Evolutionary conservation across 495 filamentous ascomycete genomes (phyloP).

Genomic region (Annulohypoxylon bovei): DNA sequence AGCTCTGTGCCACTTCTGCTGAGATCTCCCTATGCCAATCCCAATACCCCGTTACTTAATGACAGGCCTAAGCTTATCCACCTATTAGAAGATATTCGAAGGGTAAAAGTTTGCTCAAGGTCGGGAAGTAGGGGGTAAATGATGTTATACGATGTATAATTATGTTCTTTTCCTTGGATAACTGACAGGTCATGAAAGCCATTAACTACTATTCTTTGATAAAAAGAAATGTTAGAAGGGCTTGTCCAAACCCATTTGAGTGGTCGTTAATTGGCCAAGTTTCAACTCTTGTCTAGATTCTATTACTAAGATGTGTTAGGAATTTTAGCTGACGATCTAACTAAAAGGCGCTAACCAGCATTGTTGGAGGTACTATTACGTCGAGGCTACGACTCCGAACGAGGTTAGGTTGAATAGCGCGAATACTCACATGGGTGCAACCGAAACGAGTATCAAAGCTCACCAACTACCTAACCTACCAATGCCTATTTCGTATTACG

Average conservation of each 20-base stretch:
- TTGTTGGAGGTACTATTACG: no score
- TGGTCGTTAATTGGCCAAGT: constrained; percentile 22
- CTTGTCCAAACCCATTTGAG: neutral
- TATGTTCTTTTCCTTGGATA: neutral
- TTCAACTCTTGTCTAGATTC: constrained; percentile 18
- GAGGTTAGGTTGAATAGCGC: neutral
- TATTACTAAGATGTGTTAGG: constrained; percentile 7
- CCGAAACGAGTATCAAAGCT: constrained; percentile 9
- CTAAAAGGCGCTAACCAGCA: constrained; percentile 8
- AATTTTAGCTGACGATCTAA: constrained; percentile 1
- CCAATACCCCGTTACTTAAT: neutral
- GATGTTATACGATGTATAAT: neutral
- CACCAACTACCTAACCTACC: constrained; percentile 3
- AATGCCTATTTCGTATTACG: constrained; percentile 13
- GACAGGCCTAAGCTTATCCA: neutral
- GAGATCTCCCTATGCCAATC: neutral
- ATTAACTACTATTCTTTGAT: constrained; percentile 6
- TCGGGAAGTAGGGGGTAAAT: neutral
- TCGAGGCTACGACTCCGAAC: no score
- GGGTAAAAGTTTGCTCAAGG: neutral
- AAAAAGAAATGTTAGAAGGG: constrained; percentile 7
- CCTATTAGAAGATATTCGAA: no score
- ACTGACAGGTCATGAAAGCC: constrained; percentile 4
- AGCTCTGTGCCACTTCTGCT: neutral
- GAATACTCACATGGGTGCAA: neutral